Base-by-base conservation (phyloP, 2,329 filamentous ascomycete species). In the Phialophora macrospora region DNA sequence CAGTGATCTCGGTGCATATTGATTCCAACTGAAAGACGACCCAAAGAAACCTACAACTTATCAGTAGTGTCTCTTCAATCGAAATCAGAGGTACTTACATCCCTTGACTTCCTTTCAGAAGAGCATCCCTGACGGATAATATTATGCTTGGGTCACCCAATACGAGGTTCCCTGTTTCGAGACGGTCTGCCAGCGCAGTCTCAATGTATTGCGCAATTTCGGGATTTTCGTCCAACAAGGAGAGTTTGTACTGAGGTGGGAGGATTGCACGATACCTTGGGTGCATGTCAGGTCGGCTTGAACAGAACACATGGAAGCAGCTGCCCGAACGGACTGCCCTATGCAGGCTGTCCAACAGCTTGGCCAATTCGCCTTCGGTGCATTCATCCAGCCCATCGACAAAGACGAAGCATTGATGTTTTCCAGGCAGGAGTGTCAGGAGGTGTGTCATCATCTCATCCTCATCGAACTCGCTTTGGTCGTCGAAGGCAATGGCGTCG, bases 1-100 rank as follows among this genome's bases (percentile, higher is more conserved):
- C 70, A 22, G 64, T 60, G n/a, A 24, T 32, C 59, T 67, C 63
- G n/a, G 56, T 20, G 26, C 71, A 72, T 17, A 72, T 55, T 17
- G 68, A 67, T 52, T 70, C 64, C 4, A 72, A 67, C 26, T 63
- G 63, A 49, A 72, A 65, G 52, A 56, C 26, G 5, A 60, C 57
- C 70, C 68, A 72, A 11, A 72, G 70, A 41, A 72, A 71, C 71
- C 71, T 69, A 30, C 28, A 3, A 12, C 12, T 3, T 6, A 41
- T 54, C 20, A 54, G 51, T 2, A 14, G 22, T 9, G 51, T 4
- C 7, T 54, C 26, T 24, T n/a, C 20, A 34, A 17, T 41, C 14
- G 20, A 52, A 28, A 20, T 22, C 26, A 20, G 1, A n/a, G 3
- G 20, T 32, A 67, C 69, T 65, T 63, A 71, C 70, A 72, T 72